A percentile compares a stretch with the other conserved stretches of the same genome.
Conservation (phyloP, 2,329 filamentous ascomycete genomes). For the Reticulascus tulasneorum region DNA sequence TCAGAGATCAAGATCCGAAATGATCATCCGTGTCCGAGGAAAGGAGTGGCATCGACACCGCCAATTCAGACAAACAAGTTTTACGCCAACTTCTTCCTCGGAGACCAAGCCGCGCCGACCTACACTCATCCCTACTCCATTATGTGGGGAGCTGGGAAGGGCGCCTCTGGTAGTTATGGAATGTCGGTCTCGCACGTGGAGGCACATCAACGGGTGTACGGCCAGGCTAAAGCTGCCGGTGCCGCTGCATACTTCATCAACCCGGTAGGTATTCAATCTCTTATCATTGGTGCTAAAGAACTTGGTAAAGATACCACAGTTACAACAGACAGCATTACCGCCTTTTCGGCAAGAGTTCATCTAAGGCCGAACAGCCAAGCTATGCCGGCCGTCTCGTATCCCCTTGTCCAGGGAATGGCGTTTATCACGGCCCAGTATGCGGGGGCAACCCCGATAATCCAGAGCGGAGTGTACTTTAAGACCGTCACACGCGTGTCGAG, state of each 20-base stretch:
- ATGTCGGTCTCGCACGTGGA: slow-evolving; percentile 74
- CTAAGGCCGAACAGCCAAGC: slow-evolving; percentile 53
- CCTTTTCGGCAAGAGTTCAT: slow-evolving; percentile 63
- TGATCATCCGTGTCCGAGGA: slow-evolving; percentile 56
- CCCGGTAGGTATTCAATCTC: slow-evolving; percentile 75
- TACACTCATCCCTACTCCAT: slow-evolving; percentile 76
- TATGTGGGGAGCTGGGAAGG: slow-evolving; percentile 62
- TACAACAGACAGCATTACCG: slow-evolving; percentile 50
- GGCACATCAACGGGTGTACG: slow-evolving; percentile 62
- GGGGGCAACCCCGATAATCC: slow-evolving; percentile 66
- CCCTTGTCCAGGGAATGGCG: slow-evolving; percentile 83
- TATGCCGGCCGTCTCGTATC: slow-evolving; percentile 65
- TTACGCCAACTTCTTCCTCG: slow-evolving; percentile 76
- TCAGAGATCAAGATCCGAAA: slow-evolving; percentile 39
- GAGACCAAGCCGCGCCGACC: slow-evolving; percentile 61
- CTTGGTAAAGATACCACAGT: slow-evolving; percentile 58
- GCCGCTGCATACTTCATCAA: slow-evolving; percentile 73
- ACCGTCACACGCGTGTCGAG: slow-evolving; percentile 55
- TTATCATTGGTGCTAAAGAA: slow-evolving; percentile 76
- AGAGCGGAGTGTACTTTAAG: slow-evolving; percentile 71
- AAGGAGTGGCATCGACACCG: slow-evolving; percentile 41
- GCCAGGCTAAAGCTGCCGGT: slow-evolving; percentile 48
- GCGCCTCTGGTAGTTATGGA: slow-evolving; percentile 66
- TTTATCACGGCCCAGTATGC: slow-evolving; percentile 78
- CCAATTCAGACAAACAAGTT: slow-evolving; percentile 76